Conservation (phyloP, 2,329 filamentous ascomycete genomes). For the Cladosporium sp. region DNA sequence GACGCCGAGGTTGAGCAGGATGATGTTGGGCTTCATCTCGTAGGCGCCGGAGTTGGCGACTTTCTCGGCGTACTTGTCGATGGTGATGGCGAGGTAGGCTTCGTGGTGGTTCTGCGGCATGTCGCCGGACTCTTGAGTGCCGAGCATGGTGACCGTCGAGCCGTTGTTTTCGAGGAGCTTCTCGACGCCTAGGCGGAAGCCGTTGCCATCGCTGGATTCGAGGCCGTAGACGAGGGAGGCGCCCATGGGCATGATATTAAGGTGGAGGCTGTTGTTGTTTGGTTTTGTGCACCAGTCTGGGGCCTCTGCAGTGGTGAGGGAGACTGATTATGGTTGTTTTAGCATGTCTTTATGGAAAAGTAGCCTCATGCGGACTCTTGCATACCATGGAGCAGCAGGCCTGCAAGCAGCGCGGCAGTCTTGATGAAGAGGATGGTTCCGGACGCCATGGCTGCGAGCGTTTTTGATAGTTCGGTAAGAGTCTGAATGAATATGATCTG, state of each 20-base stretch:
- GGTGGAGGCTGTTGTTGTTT: not conserved
- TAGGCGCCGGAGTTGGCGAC: not conserved
- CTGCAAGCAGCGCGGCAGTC: not conserved
- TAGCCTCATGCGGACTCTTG: not conserved
- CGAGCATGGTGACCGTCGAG: not conserved
- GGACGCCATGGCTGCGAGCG: not conserved
- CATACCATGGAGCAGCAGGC: not conserved
- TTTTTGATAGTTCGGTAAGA: not conserved
- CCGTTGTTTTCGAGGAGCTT: not conserved
- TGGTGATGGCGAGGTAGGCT: conserved; percentile 4
- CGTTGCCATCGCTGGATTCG: conserved; percentile 8
- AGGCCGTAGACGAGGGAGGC: conserved; percentile 15
- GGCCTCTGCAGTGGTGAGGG: not conserved
- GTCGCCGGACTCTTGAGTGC: conserved; percentile 5
- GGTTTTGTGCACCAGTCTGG: not conserved
- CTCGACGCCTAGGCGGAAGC: conserved; percentile 11
- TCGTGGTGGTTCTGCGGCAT: conserved; percentile 13
- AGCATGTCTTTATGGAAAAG: not conserved
- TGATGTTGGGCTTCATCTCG: not conserved
- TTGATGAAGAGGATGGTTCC: not conserved
- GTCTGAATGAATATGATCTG: not conserved
- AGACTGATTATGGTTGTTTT: not conserved
- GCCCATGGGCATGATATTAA: conserved; percentile 8
- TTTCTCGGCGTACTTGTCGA: not conserved
- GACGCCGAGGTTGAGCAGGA: not conserved